phyloP scores from a whole-genome alignment of 2,329 filamentous ascomycete species.

The Talaromyces sp. region DNA sequence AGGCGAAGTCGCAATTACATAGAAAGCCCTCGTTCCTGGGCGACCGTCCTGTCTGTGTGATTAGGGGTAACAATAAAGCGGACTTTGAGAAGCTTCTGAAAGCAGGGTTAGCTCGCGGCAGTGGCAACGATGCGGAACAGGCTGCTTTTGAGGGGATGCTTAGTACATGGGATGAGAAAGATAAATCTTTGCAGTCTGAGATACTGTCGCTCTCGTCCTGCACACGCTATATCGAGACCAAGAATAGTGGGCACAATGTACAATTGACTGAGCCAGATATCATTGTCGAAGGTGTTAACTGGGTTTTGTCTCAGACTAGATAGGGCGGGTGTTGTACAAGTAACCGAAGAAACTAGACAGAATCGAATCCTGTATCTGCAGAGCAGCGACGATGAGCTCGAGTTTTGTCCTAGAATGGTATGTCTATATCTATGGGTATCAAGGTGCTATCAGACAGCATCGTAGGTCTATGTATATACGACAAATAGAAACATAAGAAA shows the following conservation, averaged over 20 bases:
- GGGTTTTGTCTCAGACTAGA: background rate
- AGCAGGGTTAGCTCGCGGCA: background rate
- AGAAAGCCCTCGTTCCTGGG: background rate
- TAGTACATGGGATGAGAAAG: background rate
- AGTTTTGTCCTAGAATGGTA: background rate
- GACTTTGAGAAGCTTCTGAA: background rate
- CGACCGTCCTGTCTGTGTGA: background rate
- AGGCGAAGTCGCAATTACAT: background rate
- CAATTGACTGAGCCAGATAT: background rate
- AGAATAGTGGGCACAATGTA: background rate
- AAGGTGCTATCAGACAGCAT: slow-evolving; percentile 4
- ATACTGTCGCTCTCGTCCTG: background rate
- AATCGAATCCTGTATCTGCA: background rate
- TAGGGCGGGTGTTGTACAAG: background rate
- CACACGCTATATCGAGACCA: background rate
- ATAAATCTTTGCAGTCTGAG: background rate
- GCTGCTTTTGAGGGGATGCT: background rate
- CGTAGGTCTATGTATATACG: background rate
- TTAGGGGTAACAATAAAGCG: background rate
- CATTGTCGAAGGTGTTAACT: background rate
- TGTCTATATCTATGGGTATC: slow-evolving; percentile 15
- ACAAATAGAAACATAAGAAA: background rate
- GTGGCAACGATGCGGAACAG: background rate
- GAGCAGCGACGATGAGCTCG: background rate
- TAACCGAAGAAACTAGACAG: background rate